These are phyloP conservation scores for Pythium angustatum DNA, from an alignment of 352 stramenopile genomes.

Conservation along the genomic window DNA sequence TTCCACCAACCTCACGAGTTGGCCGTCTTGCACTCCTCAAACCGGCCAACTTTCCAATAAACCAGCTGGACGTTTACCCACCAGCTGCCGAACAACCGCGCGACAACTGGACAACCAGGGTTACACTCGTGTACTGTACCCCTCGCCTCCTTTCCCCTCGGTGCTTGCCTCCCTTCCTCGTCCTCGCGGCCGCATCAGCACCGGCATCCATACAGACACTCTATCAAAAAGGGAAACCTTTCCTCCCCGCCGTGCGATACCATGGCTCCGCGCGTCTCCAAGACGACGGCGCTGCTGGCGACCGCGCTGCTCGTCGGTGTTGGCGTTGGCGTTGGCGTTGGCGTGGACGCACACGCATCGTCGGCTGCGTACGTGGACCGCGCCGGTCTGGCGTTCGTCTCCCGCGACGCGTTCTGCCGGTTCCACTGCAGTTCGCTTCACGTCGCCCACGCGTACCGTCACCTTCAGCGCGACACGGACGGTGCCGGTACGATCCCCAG, in stretches of 20 bases:
- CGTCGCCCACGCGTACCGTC: constrained; percentile 40
- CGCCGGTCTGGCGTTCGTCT: constrained; percentile 48
- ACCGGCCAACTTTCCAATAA: not conserved
- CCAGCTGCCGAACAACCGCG: not conserved
- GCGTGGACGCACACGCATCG: not conserved
- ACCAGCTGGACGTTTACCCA: constrained; percentile 2
- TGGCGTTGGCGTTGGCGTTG: too few species aligned
- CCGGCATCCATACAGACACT: not conserved
- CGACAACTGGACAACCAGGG: not conserved
- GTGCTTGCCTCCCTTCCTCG: not conserved
- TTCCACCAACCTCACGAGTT: too few species aligned
- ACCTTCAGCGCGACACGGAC: constrained; percentile 33
- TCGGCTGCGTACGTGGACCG: constrained; percentile 35
- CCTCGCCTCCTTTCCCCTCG: not conserved
- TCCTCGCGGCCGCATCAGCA: not conserved
- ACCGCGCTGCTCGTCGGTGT: constrained; percentile 10
- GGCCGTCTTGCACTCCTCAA: too few species aligned
- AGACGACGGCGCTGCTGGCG: not conserved
- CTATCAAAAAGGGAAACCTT: not conserved
- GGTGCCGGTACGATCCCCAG: not conserved
- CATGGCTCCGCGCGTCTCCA: not conserved
- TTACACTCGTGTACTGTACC: constrained; percentile 1
- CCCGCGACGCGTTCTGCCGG: constrained; percentile 47
- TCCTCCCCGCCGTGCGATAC: not conserved
- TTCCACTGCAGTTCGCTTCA: constrained; percentile 65